Base-by-base conservation (phyloP, 2,329 filamentous ascomycete species). In the Rhinocladiella similis region DNA sequence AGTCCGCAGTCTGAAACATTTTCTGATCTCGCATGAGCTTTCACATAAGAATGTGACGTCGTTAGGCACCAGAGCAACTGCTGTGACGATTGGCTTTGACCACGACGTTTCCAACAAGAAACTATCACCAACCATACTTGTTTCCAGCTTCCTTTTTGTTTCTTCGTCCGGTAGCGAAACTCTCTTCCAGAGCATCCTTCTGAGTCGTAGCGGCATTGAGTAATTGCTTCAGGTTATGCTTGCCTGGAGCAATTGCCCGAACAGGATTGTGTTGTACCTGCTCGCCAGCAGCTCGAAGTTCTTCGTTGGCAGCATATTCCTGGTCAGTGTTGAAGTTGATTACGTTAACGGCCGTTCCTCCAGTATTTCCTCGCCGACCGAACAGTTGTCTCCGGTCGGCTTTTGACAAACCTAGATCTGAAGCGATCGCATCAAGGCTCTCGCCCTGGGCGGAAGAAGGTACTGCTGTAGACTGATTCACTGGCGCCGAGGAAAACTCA, bases 281-380 rank as follows among this genome's bases (percentile, higher is more conserved):
- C 70, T 91, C 84, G 68, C 89, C 87, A 48, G 83, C 77, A 16
- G 85, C 83, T 10, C 90, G 83, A 19, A 95, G 70, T 63, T 81
- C 80, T 74, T 96, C 89, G 71, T 97, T 97, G 66, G 89, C 84
- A 20, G 82, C 83, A 72, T 97, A 97, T 75, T 97, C 92, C 56
- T 79, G 77, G 69, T 95, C 91, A 63, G 91, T 92, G 74, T 96
- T 90, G 81, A 97, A 96, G 67, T 88, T 91, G 61, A 92, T 81
- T 36, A 96, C 81, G 42, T 83, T 86, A n/a, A 83, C 78, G 2
- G 78, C 78, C 6, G 76, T 62, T 53, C 72, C 73, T 12, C 50
- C 18, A 33, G 42, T 16, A 2, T 33, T 71, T 63, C 63, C 72
- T 67, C 29, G 59, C 4, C 92, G 88, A 1, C 93, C 93, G 68